Evolutionary conservation across 148 eudicot species (phyloP), one percentile per base, ranked within the genome.

Genomic region (Camellia japonica): DNA sequence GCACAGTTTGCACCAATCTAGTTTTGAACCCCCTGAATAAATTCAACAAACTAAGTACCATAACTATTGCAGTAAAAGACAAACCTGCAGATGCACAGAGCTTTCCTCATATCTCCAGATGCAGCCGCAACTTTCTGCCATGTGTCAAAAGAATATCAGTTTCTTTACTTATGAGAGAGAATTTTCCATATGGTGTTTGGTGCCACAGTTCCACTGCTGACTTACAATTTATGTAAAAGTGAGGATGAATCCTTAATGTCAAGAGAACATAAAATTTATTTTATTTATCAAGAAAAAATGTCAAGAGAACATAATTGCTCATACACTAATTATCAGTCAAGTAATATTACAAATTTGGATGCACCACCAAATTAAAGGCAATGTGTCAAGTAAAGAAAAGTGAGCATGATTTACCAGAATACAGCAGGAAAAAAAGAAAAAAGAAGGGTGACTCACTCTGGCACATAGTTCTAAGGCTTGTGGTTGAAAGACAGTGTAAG

Each of bases 81-180:
- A 67, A 79, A 96, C 98, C 98, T 96, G 97, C 99, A 96, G 30
- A 96, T 83, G 64, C 87, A 85, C 19, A 96, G 90, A 74, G 97
- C 99, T 87, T 94, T 94, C 87, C 99, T 89, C 98, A 93, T 90
- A 79, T 96, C 98, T 66, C 99, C 98, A 79, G 99, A 93, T 79
- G 95, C 97, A 73, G 98, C 93, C 51, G 97, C 99, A 78, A 93
- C 99, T 92, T 86, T 96, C 99, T 96, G 90, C 78, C 83, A 87
- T 13, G 46, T 63, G 30, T 58, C 56, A 78, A 71, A 59, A 8
- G 4, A 55, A 43, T 10, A 77, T 78, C 66, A 69, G 64, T 66
- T 68, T 13, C 61, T 30, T 30, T 30, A 30, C 38, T 30, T 30
- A 30, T 30, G 38, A 30, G 23, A 71, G 56, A 8, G 5, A 16